Conservation (phyloP, 495 filamentous ascomycete species). For the Darksidea phi region DNA sequence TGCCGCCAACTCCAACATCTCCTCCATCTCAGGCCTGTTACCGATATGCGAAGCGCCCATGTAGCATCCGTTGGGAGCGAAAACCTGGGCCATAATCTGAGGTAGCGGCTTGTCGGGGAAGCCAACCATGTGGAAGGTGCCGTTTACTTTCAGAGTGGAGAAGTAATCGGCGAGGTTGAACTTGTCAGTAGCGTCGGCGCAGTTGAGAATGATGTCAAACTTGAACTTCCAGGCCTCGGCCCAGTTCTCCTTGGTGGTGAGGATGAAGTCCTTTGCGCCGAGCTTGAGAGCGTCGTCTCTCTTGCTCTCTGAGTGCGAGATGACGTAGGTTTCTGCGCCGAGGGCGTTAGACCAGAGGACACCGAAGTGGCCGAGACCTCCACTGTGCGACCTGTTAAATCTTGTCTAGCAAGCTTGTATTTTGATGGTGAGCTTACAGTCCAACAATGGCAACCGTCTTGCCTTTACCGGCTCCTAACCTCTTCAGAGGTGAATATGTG, state of each 20-base stretch:
- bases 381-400: constrained; percentile 27
- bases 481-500: constrained; percentile 72
- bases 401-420: neutral
- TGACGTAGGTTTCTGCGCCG: constrained; percentile 48
- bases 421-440: constrained; percentile 44
- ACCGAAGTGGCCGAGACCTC: constrained; percentile 49
- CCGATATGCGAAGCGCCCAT: constrained; percentile 82
- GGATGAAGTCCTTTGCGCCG: constrained; percentile 47
- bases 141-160: constrained; percentile 77
- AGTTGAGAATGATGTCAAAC: constrained; percentile 75
- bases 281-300: constrained; percentile 46
- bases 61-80: constrained; percentile 73
- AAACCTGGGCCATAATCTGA: constrained; percentile 70
- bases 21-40: constrained; percentile 72
- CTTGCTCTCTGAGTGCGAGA: constrained; percentile 47
- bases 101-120: constrained; percentile 79
- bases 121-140: constrained; percentile 78
- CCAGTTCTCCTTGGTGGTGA: constrained; percentile 44
- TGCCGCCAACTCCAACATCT: constrained; percentile 78
- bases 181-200: constrained; percentile 64
- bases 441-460: constrained; percentile 81
- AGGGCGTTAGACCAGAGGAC: constrained; percentile 45
- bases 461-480: constrained; percentile 70
- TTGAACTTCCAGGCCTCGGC: constrained; percentile 51
- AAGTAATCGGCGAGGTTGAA: constrained; percentile 72